Evolutionary conservation across 805 yeast species (phyloP).

Genomic region (Candida chilensis): DNA sequence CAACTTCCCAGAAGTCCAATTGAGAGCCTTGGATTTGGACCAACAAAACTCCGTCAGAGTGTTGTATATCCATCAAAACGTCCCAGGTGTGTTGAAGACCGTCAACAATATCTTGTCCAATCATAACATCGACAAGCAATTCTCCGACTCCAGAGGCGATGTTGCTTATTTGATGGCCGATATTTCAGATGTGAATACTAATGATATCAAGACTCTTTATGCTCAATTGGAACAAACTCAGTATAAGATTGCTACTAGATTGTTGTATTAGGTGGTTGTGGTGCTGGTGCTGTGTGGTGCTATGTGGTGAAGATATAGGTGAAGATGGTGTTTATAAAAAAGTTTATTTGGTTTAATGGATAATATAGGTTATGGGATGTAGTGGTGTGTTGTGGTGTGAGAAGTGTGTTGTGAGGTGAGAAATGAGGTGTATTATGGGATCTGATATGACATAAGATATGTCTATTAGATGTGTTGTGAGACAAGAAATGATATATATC

Average conservation of each 20-base stretch:
- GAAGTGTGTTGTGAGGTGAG: no score
- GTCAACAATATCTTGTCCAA: slow-evolving; percentile 92
- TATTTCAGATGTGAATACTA: slow-evolving; percentile 72
- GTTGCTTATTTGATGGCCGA: slow-evolving; percentile 98
- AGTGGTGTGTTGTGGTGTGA: no score
- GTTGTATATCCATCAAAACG: slow-evolving; percentile 92
- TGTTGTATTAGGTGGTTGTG: slow-evolving; percentile 70
- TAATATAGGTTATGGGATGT: no score
- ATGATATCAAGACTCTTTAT: slow-evolving; percentile 78
- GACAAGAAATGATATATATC: no score
- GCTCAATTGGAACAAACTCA: slow-evolving; percentile 84
- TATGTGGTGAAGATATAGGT: no score
- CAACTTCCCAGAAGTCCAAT: slow-evolving; percentile 96
- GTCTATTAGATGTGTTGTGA: no score
- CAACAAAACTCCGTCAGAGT: slow-evolving; percentile 89
- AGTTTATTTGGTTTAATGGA: no score
- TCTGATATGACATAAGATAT: no score
- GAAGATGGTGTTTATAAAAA: no score
- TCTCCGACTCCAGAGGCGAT: slow-evolving; percentile 93
- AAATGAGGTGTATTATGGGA: no score
- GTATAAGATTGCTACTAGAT: slow-evolving; percentile 83
- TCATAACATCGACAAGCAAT: slow-evolving; percentile 96
- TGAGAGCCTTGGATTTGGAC: slow-evolving; percentile 81
- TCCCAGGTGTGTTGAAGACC: slow-evolving; percentile 96
- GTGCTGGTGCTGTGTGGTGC: no score